phyloP scores from a whole-genome alignment of 2,329 filamentous ascomycete species.

The Elsinoe fawcettii region DNA sequence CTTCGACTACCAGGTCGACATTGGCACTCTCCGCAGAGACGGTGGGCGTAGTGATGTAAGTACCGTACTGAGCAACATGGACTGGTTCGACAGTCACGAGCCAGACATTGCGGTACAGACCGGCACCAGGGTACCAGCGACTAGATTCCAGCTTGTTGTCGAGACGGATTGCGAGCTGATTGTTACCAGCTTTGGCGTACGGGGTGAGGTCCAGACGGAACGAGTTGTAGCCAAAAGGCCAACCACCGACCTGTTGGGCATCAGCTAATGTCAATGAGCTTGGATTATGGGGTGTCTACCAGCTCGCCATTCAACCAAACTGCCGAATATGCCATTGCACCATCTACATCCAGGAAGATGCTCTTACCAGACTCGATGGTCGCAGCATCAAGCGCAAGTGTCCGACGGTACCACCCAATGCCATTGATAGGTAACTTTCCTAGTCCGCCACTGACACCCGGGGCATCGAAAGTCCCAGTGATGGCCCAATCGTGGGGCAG shows the following conservation, averaged over 20 bases:
- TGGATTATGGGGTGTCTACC: background rate
- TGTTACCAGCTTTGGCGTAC: constrained; percentile 30
- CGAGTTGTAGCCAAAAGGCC: constrained; percentile 46
- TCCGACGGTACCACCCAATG: constrained; percentile 47
- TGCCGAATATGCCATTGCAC: constrained; percentile 45
- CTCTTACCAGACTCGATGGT: constrained; percentile 32
- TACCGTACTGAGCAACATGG: constrained; percentile 46
- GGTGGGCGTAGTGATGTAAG: constrained; percentile 39
- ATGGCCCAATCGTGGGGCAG: constrained; percentile 47
- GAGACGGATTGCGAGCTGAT: constrained; percentile 44
- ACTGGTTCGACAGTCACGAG: constrained; percentile 41
- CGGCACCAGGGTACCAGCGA: constrained; percentile 49
- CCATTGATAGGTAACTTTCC: constrained; percentile 45
- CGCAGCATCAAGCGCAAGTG: constrained; percentile 26
- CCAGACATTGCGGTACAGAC: constrained; percentile 50
- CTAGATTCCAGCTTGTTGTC: constrained; percentile 44
- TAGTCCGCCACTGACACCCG: constrained; percentile 33
- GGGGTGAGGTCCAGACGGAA: constrained; percentile 46
- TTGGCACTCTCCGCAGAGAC: constrained; percentile 41
- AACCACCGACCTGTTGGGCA: constrained; percentile 36
- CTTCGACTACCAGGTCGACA: constrained; percentile 37
- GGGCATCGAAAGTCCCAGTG: constrained; percentile 35
- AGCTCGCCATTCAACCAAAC: constrained; percentile 47
- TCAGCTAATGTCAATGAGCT: background rate
- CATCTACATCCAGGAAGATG: constrained; percentile 43